These are phyloP conservation scores for Kokia cookei DNA, from an alignment of 441 rosid species.

Conservation along the genomic window DNA sequence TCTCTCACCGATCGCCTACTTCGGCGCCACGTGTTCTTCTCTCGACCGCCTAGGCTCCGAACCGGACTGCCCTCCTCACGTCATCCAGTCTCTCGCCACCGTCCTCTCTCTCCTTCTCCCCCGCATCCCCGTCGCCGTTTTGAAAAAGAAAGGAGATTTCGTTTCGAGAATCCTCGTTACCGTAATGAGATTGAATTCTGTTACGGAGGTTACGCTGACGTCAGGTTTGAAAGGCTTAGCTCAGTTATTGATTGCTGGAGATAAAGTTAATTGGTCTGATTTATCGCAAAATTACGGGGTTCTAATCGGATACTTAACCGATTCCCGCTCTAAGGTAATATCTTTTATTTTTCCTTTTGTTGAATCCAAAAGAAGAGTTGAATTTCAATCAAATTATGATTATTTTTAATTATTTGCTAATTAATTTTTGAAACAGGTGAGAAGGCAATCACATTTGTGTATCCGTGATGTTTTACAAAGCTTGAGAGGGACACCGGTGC, in stretches of 20 bases:
- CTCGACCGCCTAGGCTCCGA: conserved; percentile 45
- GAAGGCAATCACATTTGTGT: conserved; percentile 61
- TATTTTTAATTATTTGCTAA: neutral
- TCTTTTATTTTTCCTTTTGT: neutral
- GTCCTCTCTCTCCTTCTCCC: conserved; percentile 58
- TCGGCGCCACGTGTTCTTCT: conserved; percentile 54
- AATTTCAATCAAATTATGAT: neutral
- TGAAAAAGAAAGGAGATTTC: conserved; percentile 48
- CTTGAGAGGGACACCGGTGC: conserved; percentile 45
- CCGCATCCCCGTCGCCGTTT: conserved; percentile 32
- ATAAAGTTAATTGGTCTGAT: conserved; percentile 39
- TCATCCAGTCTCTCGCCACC: conserved; percentile 47
- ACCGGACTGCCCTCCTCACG: conserved; percentile 36
- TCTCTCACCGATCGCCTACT: conserved; percentile 60
- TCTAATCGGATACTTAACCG: conserved; percentile 38
- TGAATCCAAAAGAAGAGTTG: neutral
- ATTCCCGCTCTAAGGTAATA: conserved; percentile 60
- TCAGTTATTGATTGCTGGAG: conserved; percentile 41
- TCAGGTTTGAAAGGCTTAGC: conserved; percentile 65
- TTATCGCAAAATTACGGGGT: conserved; percentile 37
- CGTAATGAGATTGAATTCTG: conserved; percentile 35
- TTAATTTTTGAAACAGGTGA: conserved; percentile 37
- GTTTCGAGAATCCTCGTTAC: conserved; percentile 37
- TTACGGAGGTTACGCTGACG: conserved; percentile 33
- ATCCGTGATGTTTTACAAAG: conserved; percentile 53